Evolutionary conservation across 305 asterid species (phyloP), one percentile per base, ranked within the genome.

Genomic region (Solanum aculeatissimum): DNA sequence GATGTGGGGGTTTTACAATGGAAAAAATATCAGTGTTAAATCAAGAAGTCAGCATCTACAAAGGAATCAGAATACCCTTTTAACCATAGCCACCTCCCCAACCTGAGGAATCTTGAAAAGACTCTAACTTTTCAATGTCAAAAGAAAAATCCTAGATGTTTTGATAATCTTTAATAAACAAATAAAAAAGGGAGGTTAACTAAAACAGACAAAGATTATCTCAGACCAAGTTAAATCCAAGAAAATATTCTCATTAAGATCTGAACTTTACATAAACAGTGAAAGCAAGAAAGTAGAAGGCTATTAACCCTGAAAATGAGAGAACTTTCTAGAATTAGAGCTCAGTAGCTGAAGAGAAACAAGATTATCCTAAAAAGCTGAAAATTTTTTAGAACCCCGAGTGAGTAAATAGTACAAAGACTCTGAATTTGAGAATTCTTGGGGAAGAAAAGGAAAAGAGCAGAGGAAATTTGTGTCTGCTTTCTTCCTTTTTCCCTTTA

Each of bases 31-130:
- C 81, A 87, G 91, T 72, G 95, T 92, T 91, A 92, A 92, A 94
- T 93, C 93, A 92, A 89, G 83, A 91, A 89, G 91, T 92, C 86
- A 90, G 86, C 84, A 77, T 84, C 84, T 27, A 57, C 53, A 11
- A 57, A 86, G 92, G 98, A 93, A 95, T 95, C 95, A 87, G 97
- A 95, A 95, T 93, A 92, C 88, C 85, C 91, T 89, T 75, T 71
- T 83, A 80, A 90, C 89, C 69, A 86, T 84, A 89, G 68, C 92
- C 91, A 86, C 89, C 93, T 85, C 91, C 88, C 88, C 72, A 43
- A 25, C 90, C 91, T 70, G 86, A 92, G 86, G 98, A 92, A 93
- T 95, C 97, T 92, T n/a, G 83, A 89, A 91, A 94, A 90, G 91
- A 84, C 88, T 21, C 88, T 79, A 77, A 29, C 62, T 86, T 87